Conservation (phyloP, 495 filamentous ascomycete species). For the Neohortaea acidophila region DNA sequence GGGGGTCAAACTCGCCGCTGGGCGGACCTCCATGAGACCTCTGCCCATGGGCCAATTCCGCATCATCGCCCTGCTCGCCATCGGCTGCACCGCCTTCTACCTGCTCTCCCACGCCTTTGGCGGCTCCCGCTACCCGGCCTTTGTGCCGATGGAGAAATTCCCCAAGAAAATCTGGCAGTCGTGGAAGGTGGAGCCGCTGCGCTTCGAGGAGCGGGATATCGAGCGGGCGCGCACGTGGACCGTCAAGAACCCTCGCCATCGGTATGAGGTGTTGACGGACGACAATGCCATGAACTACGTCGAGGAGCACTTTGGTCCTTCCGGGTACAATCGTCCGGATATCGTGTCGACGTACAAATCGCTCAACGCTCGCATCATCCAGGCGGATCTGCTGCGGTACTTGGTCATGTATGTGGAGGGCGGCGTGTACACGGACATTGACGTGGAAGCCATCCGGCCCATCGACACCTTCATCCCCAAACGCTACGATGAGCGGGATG, state of each 20-base stretch:
- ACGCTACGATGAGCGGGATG: constrained; percentile 30
- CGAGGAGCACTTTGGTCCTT: constrained; percentile 40
- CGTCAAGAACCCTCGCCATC: constrained; percentile 39
- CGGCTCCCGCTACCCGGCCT: neutral
- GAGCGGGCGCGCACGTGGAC: constrained; percentile 41
- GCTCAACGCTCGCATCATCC: constrained; percentile 43
- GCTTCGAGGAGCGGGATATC: constrained; percentile 41
- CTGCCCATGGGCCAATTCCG: neutral
- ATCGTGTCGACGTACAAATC: constrained; percentile 43
- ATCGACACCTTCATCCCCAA: constrained; percentile 33
- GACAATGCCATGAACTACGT: constrained; percentile 44
- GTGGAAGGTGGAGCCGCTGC: constrained; percentile 47
- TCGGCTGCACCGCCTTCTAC: neutral
- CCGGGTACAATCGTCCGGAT: constrained; percentile 43
- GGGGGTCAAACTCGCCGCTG: no score
- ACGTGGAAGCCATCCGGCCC: constrained; percentile 33
- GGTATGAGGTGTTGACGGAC: constrained; percentile 53
- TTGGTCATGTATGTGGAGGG: constrained; percentile 39
- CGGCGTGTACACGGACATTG: constrained; percentile 37
- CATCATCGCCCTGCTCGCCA: neutral
- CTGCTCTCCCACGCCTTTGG: constrained; percentile 7
- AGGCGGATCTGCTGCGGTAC: constrained; percentile 39
- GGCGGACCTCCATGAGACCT: no score
- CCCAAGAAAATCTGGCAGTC: constrained; percentile 48
- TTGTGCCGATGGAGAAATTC: constrained; percentile 4